A percentile compares a stretch with the other conserved stretches of the same genome.
These are phyloP conservation scores for Pleurotus citrinopileatus DNA, from an alignment of 768 basidiomycete species.

Conservation along the genomic window DNA sequence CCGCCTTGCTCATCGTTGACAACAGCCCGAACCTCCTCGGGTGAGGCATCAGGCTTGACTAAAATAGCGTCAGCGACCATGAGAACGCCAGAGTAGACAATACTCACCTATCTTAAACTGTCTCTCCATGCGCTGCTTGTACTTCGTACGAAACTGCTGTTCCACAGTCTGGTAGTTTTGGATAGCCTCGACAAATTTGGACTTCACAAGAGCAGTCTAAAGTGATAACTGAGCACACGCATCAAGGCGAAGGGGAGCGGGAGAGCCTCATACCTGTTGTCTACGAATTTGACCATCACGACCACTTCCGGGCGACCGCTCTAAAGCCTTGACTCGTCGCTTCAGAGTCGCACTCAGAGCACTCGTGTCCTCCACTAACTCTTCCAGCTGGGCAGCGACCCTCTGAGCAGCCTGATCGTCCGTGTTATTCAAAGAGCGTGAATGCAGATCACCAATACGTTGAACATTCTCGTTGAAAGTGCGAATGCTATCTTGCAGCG, in stretches of 20 bases:
- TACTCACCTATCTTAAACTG: constrained; percentile 82
- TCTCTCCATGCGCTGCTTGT: constrained; percentile 79
- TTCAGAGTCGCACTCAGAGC: constrained; percentile 68
- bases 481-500: constrained; percentile 67
- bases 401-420: constrained; percentile 66
- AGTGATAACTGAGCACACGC: neutral
- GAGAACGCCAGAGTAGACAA: neutral
- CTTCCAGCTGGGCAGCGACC: constrained; percentile 61
- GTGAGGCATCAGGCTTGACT: constrained; percentile 93
- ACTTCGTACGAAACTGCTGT: constrained; percentile 71
- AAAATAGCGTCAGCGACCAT: neutral
- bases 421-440: constrained; percentile 70
- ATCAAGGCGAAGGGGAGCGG: too few species aligned
- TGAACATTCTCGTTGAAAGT: constrained; percentile 69
- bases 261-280: constrained; percentile 54
- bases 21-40: constrained; percentile 84
- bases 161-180: constrained; percentile 85
- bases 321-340: constrained; percentile 67
- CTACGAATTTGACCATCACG: constrained; percentile 74
- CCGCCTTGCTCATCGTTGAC: constrained; percentile 78
- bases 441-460: constrained; percentile 70
- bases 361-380: constrained; percentile 70
- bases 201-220: constrained; percentile 62
- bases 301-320: constrained; percentile 60
- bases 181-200: constrained; percentile 82